Conservation (phyloP, 2,329 filamentous ascomycete genomes). For the Chaetomiaceae sp. region DNA sequence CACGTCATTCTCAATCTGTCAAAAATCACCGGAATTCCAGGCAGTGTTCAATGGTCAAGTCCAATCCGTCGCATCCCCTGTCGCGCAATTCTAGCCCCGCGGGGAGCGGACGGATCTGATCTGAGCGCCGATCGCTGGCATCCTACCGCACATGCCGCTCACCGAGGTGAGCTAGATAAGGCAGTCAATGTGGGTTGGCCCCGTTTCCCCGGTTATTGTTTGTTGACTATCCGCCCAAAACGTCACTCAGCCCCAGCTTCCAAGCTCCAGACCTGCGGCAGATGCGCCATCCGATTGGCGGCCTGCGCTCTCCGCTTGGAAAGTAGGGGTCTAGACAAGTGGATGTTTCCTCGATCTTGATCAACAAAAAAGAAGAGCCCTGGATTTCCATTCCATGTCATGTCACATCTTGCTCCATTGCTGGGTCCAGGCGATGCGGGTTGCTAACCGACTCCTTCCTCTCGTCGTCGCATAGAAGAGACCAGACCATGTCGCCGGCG, state of each 20-base stretch:
- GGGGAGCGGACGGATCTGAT: slow-evolving; percentile 7
- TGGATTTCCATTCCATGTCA: slow-evolving; percentile 9
- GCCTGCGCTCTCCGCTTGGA: slow-evolving; percentile 1
- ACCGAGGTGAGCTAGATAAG: slow-evolving; percentile 22
- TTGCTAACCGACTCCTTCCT: slow-evolving; percentile 12
- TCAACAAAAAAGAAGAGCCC: slow-evolving; percentile 13
- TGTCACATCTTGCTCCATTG: slow-evolving; percentile 5
- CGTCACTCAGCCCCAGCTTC: not conserved
- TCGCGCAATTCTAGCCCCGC: not conserved
- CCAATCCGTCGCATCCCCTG: not conserved
- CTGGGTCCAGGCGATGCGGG: slow-evolving; percentile 15
- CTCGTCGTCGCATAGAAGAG: slow-evolving; percentile 12
- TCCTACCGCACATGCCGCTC: too few species aligned
- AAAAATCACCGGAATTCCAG: not conserved
- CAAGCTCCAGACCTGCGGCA: too few species aligned
- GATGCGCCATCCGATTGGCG: slow-evolving; percentile 20
- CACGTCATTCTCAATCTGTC: slow-evolving; percentile 4
- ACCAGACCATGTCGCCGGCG: slow-evolving; percentile 27
- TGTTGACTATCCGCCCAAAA: slow-evolving; percentile 21
- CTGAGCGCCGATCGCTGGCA: slow-evolving; percentile 15
- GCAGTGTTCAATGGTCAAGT: not conserved
- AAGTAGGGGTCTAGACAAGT: slow-evolving; percentile 2
- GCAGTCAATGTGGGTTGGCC: too few species aligned
- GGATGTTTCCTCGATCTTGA: slow-evolving; percentile 15
- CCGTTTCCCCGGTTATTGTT: slow-evolving; percentile 21